phyloP scores from a whole-genome alignment of 495 filamentous ascomycete species.

The Cryomyces antarcticus region DNA sequence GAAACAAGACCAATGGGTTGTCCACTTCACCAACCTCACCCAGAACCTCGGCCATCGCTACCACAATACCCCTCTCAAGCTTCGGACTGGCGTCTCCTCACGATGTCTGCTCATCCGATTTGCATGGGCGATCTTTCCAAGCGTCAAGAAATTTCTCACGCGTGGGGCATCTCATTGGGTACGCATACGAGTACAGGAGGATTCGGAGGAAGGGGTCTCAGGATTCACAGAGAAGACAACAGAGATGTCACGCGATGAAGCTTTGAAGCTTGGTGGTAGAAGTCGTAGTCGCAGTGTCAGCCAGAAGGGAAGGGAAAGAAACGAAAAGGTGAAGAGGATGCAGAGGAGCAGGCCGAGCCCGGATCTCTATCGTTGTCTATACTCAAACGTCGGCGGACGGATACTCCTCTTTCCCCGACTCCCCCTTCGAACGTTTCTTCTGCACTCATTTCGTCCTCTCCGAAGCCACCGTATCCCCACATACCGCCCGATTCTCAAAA shows the following conservation, averaged over 20 bases:
- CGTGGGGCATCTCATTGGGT: not conserved
- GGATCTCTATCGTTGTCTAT: too few relatives aligned
- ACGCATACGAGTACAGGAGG: not conserved
- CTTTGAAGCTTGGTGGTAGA: not conserved
- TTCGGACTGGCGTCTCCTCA: not conserved
- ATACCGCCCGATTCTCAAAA: too few relatives aligned
- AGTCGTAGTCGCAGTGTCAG: too few relatives aligned
- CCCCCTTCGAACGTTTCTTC: too few relatives aligned
- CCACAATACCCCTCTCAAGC: slow-evolving; percentile 1
- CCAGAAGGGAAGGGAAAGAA: too few relatives aligned
- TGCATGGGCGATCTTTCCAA: slow-evolving; percentile 9
- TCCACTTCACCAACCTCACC: slow-evolving; percentile 3
- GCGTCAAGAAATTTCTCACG: not conserved
- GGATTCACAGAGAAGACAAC: not conserved
- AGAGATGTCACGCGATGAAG: not conserved
- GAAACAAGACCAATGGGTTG: slow-evolving; percentile 2
- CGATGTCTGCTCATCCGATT: slow-evolving; percentile 2
- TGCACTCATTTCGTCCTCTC: too few relatives aligned
- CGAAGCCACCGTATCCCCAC: too few relatives aligned
- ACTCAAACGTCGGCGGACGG: too few relatives aligned
- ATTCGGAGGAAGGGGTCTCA: not conserved
- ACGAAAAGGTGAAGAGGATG: too few relatives aligned
- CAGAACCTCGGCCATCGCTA: slow-evolving; percentile 1
- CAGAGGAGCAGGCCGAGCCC: too few relatives aligned
- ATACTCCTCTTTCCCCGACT: too few relatives aligned